A percentile compares a stretch with the other conserved stretches of the same genome.
These are phyloP conservation scores for Carex cristatella DNA, from an alignment of 176 grass and related monocot genomes.

Conservation along the genomic window DNA sequence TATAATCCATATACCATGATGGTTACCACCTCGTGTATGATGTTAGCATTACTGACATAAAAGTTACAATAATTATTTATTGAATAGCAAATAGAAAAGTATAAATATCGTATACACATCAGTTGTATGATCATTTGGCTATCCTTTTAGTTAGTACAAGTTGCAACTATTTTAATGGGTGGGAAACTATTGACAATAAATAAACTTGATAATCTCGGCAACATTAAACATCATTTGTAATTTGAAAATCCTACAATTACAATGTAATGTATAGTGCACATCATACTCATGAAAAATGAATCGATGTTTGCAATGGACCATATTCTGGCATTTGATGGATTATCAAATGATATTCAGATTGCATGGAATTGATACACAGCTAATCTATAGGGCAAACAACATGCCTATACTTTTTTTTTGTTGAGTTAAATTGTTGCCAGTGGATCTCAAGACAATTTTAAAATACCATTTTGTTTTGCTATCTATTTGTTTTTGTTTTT, in stretches of 20 bases:
- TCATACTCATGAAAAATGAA: not conserved
- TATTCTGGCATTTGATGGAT: not conserved
- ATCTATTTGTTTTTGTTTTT: slow-evolving; percentile 21
- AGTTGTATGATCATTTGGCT: not conserved
- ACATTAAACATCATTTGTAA: not conserved
- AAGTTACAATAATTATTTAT: not conserved
- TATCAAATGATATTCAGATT: not conserved
- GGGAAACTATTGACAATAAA: not conserved
- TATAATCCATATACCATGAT: slow-evolving; percentile 2
- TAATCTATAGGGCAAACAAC: not conserved
- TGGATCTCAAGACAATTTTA: too few relatives aligned
- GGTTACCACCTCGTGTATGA: not conserved
- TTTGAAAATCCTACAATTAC: not conserved
- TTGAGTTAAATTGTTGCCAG: too few relatives aligned
- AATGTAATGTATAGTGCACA: not conserved
- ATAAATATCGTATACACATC: not conserved
- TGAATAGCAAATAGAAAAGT: not conserved
- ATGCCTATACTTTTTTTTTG: not conserved
- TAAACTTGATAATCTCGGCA: not conserved
- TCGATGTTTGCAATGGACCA: not conserved
- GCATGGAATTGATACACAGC: not conserved
- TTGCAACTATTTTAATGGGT: not conserved
- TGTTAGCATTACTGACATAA: not conserved
- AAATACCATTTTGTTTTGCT: slow-evolving; percentile 13
- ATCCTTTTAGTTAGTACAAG: not conserved